Percentiles rank a stretch among this genome's conserved stretches.
Conservation (phyloP, 2,329 filamentous ascomycete species). For the Aspergillus uvarum region DNA sequence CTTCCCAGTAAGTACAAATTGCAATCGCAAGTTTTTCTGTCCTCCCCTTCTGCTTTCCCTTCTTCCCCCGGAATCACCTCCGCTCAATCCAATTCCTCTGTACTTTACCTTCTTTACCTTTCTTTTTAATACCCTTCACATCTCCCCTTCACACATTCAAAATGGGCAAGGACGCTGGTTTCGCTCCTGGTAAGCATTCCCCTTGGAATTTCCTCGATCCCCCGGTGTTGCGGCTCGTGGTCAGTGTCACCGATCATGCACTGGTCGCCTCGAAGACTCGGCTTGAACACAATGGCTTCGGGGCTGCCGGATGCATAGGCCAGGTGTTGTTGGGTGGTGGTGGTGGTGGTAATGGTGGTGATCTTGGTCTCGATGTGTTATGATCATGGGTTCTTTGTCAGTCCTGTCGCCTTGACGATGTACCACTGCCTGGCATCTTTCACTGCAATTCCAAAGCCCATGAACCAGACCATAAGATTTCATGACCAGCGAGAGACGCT, state of each 20-base stretch:
- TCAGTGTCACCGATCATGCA: neutral
- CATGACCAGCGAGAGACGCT: neutral
- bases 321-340: neutral
- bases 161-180: constrained; percentile 48
- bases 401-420: neutral
- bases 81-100: constrained; percentile 28
- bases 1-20: constrained; percentile 33
- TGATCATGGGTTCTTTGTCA: neutral
- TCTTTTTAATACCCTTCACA: constrained; percentile 28
- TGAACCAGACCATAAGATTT: neutral
- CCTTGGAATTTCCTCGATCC: neutral
- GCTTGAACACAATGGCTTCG: neutral
- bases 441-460: neutral
- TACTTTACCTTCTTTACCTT: constrained; percentile 21
- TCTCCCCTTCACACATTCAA: constrained; percentile 28
- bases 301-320: neutral
- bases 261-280: neutral
- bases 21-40: constrained; percentile 33
- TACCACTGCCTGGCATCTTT: neutral
- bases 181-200: constrained; percentile 46
- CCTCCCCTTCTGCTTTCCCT: constrained; percentile 17
- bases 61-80: constrained; percentile 19
- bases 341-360: neutral
- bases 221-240: constrained; percentile 5
- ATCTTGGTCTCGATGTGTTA: neutral